A percentile compares a stretch with the other conserved stretches of the same genome.
Evolutionary conservation across 495 filamentous ascomycete species (phyloP).

Genomic region (Aspergillus taichungensis): DNA sequence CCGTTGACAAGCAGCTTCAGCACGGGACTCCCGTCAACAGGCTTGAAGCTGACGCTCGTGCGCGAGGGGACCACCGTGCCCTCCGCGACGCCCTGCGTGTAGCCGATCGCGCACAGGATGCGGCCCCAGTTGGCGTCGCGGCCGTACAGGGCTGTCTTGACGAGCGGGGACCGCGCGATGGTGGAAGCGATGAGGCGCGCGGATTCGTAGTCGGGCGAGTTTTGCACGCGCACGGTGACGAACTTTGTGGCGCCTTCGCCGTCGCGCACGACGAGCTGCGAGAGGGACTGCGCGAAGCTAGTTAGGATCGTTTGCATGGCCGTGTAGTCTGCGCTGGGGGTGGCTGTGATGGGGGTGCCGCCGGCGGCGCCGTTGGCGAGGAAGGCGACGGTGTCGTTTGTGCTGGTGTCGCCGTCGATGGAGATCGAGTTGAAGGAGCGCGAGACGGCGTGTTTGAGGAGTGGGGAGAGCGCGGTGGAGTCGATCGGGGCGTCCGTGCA

Average conservation of each 20-base stretch:
- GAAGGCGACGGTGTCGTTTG: slow-evolving; percentile 92
- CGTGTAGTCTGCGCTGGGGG: slow-evolving; percentile 51
- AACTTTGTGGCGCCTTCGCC: slow-evolving; percentile 99
- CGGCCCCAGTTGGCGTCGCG: slow-evolving; percentile 98
- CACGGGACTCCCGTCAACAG: slow-evolving; percentile 69
- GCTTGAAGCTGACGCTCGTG: slow-evolving; percentile 88
- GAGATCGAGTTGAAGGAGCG: slow-evolving; percentile 95
- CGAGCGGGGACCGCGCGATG: slow-evolving; percentile 88
- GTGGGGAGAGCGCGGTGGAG: slow-evolving; percentile 51
- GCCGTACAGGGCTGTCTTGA: slow-evolving; percentile 95
- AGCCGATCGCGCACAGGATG: slow-evolving; percentile 90
- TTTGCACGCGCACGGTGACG: slow-evolving; percentile 79
- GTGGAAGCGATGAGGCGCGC: slow-evolving; percentile 68
- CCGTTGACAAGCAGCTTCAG: slow-evolving; percentile 82
- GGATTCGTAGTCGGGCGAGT: slow-evolving; percentile 56
- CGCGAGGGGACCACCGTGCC: slow-evolving; percentile 66
- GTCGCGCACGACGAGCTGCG: slow-evolving; percentile 88
- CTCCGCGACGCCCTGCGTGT: slow-evolving; percentile 59
- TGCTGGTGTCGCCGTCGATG: slow-evolving; percentile 92
- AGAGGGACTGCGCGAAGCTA: slow-evolving; percentile 70
- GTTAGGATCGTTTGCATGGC: slow-evolving; percentile 63
- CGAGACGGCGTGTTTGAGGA: slow-evolving; percentile 68
- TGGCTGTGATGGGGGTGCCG: slow-evolving; percentile 49
- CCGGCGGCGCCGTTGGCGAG: slow-evolving; percentile 92
- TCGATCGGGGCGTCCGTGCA: slow-evolving; percentile 86